Percentiles rank a stretch among this genome's conserved stretches.
These are phyloP conservation scores for Gynostemma pentaphyllum DNA, from an alignment of 306 rosid genomes.

Conservation along the genomic window DNA sequence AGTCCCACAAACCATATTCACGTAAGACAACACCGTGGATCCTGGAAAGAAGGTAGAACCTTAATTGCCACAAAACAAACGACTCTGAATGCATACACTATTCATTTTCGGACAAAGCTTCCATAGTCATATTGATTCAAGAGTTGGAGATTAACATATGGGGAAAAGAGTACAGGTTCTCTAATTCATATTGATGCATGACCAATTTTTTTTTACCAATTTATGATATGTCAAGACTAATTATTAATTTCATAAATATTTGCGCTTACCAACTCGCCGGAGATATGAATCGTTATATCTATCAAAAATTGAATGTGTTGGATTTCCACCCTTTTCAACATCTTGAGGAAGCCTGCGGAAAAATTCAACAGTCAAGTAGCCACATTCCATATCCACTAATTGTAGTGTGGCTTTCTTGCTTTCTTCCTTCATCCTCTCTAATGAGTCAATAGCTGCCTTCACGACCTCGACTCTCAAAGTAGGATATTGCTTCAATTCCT, in stretches of 20 bases:
- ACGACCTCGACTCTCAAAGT: slow-evolving; percentile 27
- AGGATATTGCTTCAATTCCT: slow-evolving; percentile 38
- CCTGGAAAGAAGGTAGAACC: slow-evolving; percentile 17
- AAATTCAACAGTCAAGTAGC: slow-evolving; percentile 35
- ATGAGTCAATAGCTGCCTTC: slow-evolving; percentile 25
- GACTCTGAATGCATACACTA: slow-evolving; percentile 19
- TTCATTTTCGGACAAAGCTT: slow-evolving; percentile 16
- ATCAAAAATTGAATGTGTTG: slow-evolving; percentile 27
- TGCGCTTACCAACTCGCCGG: slow-evolving; percentile 20
- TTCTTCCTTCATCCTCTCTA: slow-evolving; percentile 34
- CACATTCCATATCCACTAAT: slow-evolving; percentile 37
- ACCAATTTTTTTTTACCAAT: too few relatives aligned
- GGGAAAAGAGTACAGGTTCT: too few relatives aligned
- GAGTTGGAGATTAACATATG: background rate
- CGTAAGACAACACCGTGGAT: slow-evolving; percentile 26
- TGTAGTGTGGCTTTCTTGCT: slow-evolving; percentile 31
- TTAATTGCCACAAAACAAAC: background rate
- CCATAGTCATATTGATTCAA: slow-evolving; percentile 5
- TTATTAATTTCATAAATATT: background rate
- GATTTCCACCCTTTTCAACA: slow-evolving; percentile 41
- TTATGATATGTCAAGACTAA: too few relatives aligned
- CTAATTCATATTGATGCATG: too few relatives aligned
- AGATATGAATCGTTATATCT: slow-evolving; percentile 31
- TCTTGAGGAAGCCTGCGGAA: slow-evolving; percentile 45
- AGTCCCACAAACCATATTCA: slow-evolving; percentile 25